phyloP scores from a whole-genome alignment of 208 protist genomes.

The Trypanosoma caninum region DNA sequence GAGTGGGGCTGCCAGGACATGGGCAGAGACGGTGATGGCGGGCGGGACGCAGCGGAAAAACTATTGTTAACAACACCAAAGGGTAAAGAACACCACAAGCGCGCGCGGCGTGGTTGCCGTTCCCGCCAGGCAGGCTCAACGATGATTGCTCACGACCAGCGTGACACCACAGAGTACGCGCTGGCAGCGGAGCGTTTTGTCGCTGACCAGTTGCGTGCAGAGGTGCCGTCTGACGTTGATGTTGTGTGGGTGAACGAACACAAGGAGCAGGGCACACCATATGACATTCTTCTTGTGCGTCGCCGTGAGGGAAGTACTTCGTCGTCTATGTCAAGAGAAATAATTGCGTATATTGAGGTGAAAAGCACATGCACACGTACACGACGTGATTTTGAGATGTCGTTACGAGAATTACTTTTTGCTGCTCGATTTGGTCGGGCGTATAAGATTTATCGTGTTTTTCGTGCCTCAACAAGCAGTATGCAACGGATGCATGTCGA shows the following conservation, averaged over 20 bases:
- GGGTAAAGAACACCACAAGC: neutral
- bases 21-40: slow-evolving; percentile 8
- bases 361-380: slow-evolving; percentile 66
- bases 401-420: slow-evolving; percentile 72
- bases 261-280: slow-evolving; percentile 59
- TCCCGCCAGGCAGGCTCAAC: neutral
- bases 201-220: slow-evolving; percentile 36
- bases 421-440: slow-evolving; percentile 63
- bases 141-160: slow-evolving; percentile 2
- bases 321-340: slow-evolving; percentile 12
- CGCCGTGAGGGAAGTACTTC: slow-evolving; percentile 1
- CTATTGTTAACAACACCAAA: neutral
- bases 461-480: slow-evolving; percentile 51
- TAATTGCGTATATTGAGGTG: slow-evolving; percentile 74
- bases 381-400: slow-evolving; percentile 78
- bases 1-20: neutral
- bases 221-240: slow-evolving; percentile 36
- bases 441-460: slow-evolving; percentile 79
- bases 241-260: slow-evolving; percentile 81
- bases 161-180: slow-evolving; percentile 41
- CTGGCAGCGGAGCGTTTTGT: slow-evolving; percentile 75
- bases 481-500: slow-evolving; percentile 45
- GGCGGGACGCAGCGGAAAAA: neutral
- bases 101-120: neutral
- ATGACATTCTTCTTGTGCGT: slow-evolving; percentile 69